phyloP scores from a whole-genome alignment of 768 basidiomycete species.

The Tricholoma sp. region DNA sequence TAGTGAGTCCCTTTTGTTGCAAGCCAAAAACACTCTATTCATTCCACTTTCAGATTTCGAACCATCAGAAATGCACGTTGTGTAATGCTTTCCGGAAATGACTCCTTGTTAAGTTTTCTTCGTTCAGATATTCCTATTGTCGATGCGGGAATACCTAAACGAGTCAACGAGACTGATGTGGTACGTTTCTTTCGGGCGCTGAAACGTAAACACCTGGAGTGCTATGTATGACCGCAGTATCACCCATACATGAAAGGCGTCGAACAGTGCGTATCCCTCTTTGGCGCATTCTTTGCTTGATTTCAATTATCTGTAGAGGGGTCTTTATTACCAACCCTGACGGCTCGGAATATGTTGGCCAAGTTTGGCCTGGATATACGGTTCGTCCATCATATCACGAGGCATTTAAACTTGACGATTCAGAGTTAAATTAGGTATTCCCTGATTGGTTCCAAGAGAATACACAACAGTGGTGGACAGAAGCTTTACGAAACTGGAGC shows the following conservation, averaged over 20 bases:
- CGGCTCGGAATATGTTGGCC: conserved; percentile 64
- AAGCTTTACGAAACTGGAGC: conserved; percentile 53
- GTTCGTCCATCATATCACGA: conserved; percentile 26
- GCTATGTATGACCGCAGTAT: conserved; percentile 38
- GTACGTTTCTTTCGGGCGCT: conserved; percentile 34
- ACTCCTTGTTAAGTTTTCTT: neutral
- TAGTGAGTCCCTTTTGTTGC: conserved; percentile 36
- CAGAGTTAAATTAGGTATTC: conserved; percentile 36
- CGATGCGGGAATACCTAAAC: conserved; percentile 55
- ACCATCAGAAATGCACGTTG: conserved; percentile 43
- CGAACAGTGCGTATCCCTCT: conserved; percentile 39
- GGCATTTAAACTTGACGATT: neutral
- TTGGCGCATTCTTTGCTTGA: neutral
- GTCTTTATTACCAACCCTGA: conserved; percentile 75
- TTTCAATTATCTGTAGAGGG: conserved; percentile 33
- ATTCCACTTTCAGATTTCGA: conserved; percentile 24
- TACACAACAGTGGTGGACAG: conserved; percentile 55
- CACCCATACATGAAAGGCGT: conserved; percentile 59
- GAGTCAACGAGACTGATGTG: conserved; percentile 54
- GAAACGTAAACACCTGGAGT: neutral
- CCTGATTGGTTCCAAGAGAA: conserved; percentile 58
- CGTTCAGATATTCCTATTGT: conserved; percentile 62
- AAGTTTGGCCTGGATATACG: conserved; percentile 76
- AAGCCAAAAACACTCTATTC: neutral
- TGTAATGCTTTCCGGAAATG: neutral